Evolutionary conservation across 441 rosid genomes (phyloP), one percentile per base, ranked within the genome.

Genomic region (Erodium trifolium): DNA sequence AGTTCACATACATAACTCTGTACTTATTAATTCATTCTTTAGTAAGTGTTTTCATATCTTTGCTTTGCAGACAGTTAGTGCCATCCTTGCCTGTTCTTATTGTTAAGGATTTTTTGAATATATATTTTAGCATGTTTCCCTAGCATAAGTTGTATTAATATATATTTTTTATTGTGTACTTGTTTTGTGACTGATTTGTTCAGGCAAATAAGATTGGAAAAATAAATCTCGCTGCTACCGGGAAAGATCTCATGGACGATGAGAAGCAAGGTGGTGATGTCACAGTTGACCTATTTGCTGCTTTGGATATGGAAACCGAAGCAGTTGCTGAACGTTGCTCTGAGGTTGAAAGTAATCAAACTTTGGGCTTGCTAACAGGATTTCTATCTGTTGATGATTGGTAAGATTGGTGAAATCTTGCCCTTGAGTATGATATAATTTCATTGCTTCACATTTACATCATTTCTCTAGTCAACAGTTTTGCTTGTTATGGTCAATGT

Each of bases 181-280:
- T 67, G 2, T 39, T 60, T 16, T 59, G 65, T 19, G 43, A 63
- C 65, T 18, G 2, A 39, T 59, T 71, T 76, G 12, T 80, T 76
- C 81, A 93, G 99, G 98, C 99, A 76, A 90, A 91, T 80, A 96
- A 91, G 83, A 93, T 96, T 75, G 99, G 99, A 65, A 93, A 82
- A 81, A 93, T 96, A 84, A 96, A 96, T 81, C 94, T 93, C 62
- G 99, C 98, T 81, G 99, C 99, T 55, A 93, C 92, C 47, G 98
- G 99, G 75, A 96, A 91, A 84, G 98, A 96, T 86, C 94, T 93
- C 76, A 91, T 96, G 97, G 99, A 96, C 72, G 99, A 96, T 63
- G 99, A 96, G 79, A 96, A 96, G 75, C 98, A 82, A 81, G 97
- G 92, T 81, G 97, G 92, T 81, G 98, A 96, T 82, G 93, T 96